Percentiles rank a stretch among this genome's conserved stretches.
Conservation (phyloP, 2,329 filamentous ascomycete genomes). For the Emergomyces orientalis region DNA sequence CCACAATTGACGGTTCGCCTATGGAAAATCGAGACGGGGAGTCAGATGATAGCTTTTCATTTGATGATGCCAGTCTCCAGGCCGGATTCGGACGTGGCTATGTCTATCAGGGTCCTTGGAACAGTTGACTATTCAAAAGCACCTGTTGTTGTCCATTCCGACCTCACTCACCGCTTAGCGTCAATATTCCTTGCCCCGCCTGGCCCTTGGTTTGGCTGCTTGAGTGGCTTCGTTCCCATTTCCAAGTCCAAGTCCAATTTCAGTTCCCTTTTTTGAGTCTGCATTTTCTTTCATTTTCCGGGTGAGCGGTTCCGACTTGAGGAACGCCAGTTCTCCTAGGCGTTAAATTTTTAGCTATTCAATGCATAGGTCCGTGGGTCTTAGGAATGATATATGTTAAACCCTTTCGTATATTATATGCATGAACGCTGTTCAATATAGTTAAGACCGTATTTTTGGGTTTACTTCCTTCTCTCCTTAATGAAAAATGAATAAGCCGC, state of each 20-base stretch:
- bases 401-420: not conserved
- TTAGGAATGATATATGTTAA: not conserved
- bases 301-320: not conserved
- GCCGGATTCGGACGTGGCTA: constrained; percentile 11
- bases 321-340: not conserved
- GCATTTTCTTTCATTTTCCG: not conserved
- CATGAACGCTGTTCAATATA: not conserved
- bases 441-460: not conserved
- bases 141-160: constrained; percentile 1
- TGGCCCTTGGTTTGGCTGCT: not conserved
- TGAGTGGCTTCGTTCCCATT: not conserved
- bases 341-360: not conserved
- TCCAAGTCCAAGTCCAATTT: not conserved
- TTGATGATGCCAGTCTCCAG: constrained; percentile 12
- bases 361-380: not conserved
- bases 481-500: not conserved
- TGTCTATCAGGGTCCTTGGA: constrained; percentile 14
- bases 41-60: constrained; percentile 15
- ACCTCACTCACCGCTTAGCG: not conserved
- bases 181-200: not conserved
- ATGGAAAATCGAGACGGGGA: constrained; percentile 12
- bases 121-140: constrained; percentile 10
- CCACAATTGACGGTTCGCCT: constrained; percentile 12
- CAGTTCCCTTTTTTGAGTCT: constrained; percentile 2
- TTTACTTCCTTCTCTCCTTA: not conserved